These are phyloP conservation scores for Thraustotheca clavata DNA, from an alignment of 352 stramenopile species.

Conservation along the genomic window DNA sequence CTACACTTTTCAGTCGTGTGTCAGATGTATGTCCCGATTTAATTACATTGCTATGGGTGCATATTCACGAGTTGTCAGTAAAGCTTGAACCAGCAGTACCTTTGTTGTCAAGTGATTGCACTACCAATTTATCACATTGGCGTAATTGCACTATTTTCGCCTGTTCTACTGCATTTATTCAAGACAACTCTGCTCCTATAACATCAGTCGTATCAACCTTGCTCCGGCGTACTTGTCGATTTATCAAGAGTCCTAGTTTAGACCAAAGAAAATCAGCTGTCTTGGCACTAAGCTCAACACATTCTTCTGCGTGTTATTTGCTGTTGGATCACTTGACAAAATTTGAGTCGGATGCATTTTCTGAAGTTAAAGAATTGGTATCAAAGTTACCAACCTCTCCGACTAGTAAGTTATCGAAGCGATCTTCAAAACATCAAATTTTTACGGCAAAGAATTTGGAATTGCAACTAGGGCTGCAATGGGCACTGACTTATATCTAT, in stretches of 20 bases:
- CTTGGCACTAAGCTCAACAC: conserved; percentile 40
- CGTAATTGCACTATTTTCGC: conserved; percentile 52
- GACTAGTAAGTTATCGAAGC: conserved; percentile 1
- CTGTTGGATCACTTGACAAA: conserved; percentile 44
- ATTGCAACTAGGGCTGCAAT: conserved; percentile 29
- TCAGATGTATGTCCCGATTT: conserved; percentile 39
- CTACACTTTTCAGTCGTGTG: conserved; percentile 37
- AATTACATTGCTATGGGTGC: conserved; percentile 50
- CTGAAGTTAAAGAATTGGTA: neutral
- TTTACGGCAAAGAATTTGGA: neutral
- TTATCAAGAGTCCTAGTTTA: conserved; percentile 44
- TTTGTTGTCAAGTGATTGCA: conserved; percentile 1
- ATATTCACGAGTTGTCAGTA: conserved; percentile 48
- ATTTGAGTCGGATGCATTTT: conserved; percentile 49
- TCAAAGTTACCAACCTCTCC: neutral
- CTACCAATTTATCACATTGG: conserved; percentile 33
- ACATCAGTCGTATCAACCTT: conserved; percentile 35
- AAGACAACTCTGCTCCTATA: conserved; percentile 25
- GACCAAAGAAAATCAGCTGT: conserved; percentile 49
- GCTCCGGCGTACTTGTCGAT: conserved; percentile 42
- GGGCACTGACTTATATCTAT: conserved; percentile 48
- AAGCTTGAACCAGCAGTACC: conserved; percentile 54
- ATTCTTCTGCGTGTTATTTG: conserved; percentile 27
- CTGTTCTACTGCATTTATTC: conserved; percentile 29
- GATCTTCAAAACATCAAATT: neutral